Conservation (phyloP, 345 rosid genomes). For the Raphanus raphanistrum region DNA sequence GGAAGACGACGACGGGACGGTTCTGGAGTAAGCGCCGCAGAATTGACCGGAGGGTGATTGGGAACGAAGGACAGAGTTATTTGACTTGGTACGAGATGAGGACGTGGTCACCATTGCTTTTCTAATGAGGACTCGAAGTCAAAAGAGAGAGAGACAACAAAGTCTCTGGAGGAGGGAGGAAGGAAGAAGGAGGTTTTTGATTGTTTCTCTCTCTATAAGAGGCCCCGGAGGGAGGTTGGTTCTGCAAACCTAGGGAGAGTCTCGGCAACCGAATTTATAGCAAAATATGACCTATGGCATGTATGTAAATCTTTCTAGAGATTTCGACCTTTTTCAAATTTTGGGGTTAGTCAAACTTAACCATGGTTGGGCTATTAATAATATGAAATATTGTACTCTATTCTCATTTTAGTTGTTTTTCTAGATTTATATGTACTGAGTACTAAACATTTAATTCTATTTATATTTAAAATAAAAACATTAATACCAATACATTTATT, state of each 20-base stretch:
- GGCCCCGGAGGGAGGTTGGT: constrained; percentile 33
- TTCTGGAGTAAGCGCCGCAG: constrained; percentile 30
- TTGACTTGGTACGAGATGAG: constrained; percentile 29
- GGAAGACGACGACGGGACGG: constrained; percentile 22
- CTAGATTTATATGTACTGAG: no score
- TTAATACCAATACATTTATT: no score
- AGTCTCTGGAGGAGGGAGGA: neutral
- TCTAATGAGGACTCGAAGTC: neutral
- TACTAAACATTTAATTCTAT: no score
- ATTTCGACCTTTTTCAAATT: constrained; percentile 23
- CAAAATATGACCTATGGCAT: constrained; percentile 24
- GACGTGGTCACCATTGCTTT: constrained; percentile 33
- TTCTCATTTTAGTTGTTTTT: neutral
- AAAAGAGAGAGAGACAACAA: neutral
- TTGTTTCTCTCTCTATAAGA: neutral
- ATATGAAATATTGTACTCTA: no score
- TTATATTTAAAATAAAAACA: no score
- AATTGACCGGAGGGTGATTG: no score
- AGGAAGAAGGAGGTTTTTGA: neutral
- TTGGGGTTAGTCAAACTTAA: constrained; percentile 33
- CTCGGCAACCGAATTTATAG: constrained; percentile 35
- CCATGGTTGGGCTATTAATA: constrained; percentile 29
- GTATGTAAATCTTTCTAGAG: constrained; percentile 7
- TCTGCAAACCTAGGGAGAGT: constrained; percentile 42
- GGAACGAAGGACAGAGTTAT: constrained; percentile 23